Conservation (phyloP, 441 rosid genomes). For the Arabidopsis lyrata region DNA sequence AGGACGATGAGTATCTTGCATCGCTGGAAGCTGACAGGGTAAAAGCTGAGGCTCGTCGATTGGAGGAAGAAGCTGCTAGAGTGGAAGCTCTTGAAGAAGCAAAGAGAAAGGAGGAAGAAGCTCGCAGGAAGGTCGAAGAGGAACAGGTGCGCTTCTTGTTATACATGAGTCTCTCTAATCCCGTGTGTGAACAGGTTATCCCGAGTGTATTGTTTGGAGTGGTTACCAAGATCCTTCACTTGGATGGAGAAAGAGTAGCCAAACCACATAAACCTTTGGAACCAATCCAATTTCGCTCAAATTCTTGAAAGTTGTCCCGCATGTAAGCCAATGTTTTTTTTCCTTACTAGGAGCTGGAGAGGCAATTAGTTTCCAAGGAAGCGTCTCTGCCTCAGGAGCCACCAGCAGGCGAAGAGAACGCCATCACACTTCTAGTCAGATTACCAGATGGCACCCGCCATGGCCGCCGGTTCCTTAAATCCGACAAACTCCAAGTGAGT, state of each 20-base stretch:
- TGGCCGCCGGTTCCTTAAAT: slow-evolving; percentile 23
- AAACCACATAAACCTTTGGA: neutral
- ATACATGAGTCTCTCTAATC: slow-evolving; percentile 2
- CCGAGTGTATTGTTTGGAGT: neutral
- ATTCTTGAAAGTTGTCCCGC: neutral
- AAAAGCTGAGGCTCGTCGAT: slow-evolving; percentile 22
- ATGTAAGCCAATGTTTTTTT: neutral
- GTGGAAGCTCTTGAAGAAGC: slow-evolving; percentile 17
- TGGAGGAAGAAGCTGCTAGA: slow-evolving; percentile 19
- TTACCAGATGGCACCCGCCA: slow-evolving; percentile 20
- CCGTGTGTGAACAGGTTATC: neutral
- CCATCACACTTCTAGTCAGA: neutral
- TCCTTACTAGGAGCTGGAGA: slow-evolving; percentile 1
- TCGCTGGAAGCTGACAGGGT: slow-evolving; percentile 13
- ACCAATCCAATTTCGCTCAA: neutral
- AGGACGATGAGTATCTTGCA: slow-evolving; percentile 20
- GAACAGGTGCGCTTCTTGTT: slow-evolving; percentile 7
- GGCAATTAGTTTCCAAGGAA: slow-evolving; percentile 14
- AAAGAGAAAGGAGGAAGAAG: slow-evolving; percentile 22
- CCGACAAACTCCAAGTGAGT: slow-evolving; percentile 16
- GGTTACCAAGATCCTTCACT: neutral
- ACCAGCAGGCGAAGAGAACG: slow-evolving; percentile 6
- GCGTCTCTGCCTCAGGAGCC: slow-evolving; percentile 29
- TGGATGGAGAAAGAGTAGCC: neutral
- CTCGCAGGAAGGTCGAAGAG: slow-evolving; percentile 16